Conservation (phyloP, 2,329 filamentous ascomycete genomes). For the Beauveria medogensis region DNA sequence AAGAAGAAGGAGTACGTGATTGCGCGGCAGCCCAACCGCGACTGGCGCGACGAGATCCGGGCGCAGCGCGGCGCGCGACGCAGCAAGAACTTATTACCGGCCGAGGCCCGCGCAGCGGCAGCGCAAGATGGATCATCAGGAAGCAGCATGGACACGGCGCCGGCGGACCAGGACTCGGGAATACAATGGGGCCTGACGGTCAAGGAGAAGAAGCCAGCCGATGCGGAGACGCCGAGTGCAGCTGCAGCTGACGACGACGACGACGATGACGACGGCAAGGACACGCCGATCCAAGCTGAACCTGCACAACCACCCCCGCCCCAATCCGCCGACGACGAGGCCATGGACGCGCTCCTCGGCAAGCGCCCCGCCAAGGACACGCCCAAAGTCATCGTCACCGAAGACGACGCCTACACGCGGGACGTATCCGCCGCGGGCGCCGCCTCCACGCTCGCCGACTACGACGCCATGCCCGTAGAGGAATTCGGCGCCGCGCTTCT, state of each 20-base stretch:
- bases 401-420: slow-evolving; percentile 59
- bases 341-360: slow-evolving; percentile 59
- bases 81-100: slow-evolving; percentile 51
- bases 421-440: slow-evolving; percentile 68
- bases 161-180: slow-evolving; percentile 40
- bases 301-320: background rate
- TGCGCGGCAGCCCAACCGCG: slow-evolving; percentile 46
- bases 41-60: slow-evolving; percentile 52
- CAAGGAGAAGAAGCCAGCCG: slow-evolving; percentile 27
- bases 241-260: slow-evolving; percentile 8
- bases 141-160: slow-evolving; percentile 22
- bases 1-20: slow-evolving; percentile 45
- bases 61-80: slow-evolving; percentile 24
- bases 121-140: background rate
- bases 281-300: background rate
- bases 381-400: slow-evolving; percentile 45
- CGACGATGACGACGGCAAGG: slow-evolving; percentile 9
- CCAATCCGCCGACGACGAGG: slow-evolving; percentile 39
- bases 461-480: slow-evolving; percentile 82
- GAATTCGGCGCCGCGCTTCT: slow-evolving; percentile 89
- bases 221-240: too few species aligned
- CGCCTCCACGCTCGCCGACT: slow-evolving; percentile 70
- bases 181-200: slow-evolving; percentile 49
- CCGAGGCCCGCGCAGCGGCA: slow-evolving; percentile 25
- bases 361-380: slow-evolving; percentile 36